Evolutionary conservation across 306 rosid species (phyloP).

Genomic region (Cotoneaster glaucophyllus): DNA sequence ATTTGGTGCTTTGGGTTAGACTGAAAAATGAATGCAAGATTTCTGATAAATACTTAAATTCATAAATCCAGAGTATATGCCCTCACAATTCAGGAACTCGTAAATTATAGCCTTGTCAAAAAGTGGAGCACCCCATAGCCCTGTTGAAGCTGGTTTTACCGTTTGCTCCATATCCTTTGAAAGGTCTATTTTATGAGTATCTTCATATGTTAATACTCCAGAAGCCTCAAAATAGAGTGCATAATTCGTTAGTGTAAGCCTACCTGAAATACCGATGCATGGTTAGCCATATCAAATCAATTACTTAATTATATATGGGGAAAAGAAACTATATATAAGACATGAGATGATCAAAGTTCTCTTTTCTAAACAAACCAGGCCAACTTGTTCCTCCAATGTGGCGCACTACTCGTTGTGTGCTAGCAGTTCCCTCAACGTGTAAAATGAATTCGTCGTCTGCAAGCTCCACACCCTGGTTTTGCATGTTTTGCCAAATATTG

Average conservation of each 20-base stretch:
- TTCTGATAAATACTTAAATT: too few relatives aligned
- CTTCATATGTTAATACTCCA: conserved; percentile 57
- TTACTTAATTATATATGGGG: not conserved
- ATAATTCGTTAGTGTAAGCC: conserved; percentile 84
- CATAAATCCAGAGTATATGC: not conserved
- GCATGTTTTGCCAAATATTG: conserved; percentile 61
- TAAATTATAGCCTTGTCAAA: conserved; percentile 81
- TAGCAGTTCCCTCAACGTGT: conserved; percentile 90
- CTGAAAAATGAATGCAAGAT: not conserved
- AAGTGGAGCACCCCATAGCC: conserved; percentile 97
- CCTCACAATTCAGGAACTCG: conserved; percentile 58
- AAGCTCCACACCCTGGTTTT: conserved; percentile 65
- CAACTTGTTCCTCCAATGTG: conserved; percentile 84
- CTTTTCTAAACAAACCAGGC: conserved; percentile 57
- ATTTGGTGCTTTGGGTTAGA: too few relatives aligned
- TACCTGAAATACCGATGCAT: conserved; percentile 43
- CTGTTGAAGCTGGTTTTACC: conserved; percentile 65
- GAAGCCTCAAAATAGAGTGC: conserved; percentile 93
- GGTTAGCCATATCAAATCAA: not conserved
- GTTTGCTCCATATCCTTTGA: conserved; percentile 41
- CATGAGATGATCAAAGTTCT: not conserved
- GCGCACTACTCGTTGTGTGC: conserved; percentile 75
- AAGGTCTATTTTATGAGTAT: conserved; percentile 77
- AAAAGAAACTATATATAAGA: not conserved
- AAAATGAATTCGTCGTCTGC: conserved; percentile 71